Evolutionary conservation across 83 land plant genomes (phyloP), one percentile per base, ranked within the genome.

Genomic region (Larix sibirica): DNA sequence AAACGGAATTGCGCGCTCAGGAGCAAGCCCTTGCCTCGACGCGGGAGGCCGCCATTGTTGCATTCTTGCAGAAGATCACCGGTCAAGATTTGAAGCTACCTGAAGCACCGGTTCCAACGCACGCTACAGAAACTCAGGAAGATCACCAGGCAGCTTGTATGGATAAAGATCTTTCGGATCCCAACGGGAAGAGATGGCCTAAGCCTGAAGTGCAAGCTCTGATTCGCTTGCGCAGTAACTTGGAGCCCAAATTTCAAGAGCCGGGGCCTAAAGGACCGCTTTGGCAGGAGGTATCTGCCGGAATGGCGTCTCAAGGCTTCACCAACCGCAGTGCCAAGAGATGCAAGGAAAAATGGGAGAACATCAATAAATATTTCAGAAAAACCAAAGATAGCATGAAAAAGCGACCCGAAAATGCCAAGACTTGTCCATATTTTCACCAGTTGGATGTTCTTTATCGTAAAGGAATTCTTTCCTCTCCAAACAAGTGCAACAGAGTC

Each of bases 291-390:
- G 89, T 96, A 62, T 89, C 92, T 77, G 63, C 88, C 23, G 84
- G 85, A 50, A 96, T 96, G 98, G 71, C 85, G 6, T 85, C 84
- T 33, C 14, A 91, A 86, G 98, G 98, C 0, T 96, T 91, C 82
- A 26, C 74, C 14, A 85, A 86, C 50, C 85, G 98, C 38, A 93
- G 90, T 85, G 87, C 95, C 61, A 96, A 93, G 86, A 87, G 98
- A 44, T 96, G 98, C 85, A 96, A 96, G 79, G 98, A 96, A 86
- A 96, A 96, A 83, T 96, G 98, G 98, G 98, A 96, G 87, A 96
- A 96, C 83, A 96, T 92, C 70, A 93, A 93, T 91, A 93, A 93
- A 85, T 93, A 93, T 85, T 93, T 89, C 85, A 93, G 95, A 70
- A 93, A 93, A 83, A 89, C 93, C 21, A 93, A 90, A 54, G 89